Conservation (phyloP, 148 eudicot species). For the Chenopodium formosanum region DNA sequence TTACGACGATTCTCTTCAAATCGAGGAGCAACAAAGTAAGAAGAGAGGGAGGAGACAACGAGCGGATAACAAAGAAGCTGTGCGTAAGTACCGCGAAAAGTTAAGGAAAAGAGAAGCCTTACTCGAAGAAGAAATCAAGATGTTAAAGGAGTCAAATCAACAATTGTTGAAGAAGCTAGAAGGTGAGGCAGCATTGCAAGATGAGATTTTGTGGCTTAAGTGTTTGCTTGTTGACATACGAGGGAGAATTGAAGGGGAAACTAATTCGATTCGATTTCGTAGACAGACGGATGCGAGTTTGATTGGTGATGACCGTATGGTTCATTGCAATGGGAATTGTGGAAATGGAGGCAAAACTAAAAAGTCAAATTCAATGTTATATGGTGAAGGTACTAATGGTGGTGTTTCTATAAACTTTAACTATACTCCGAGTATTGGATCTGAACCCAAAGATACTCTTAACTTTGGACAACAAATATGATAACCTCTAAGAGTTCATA, state of each 20-base stretch:
- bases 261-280: constrained; percentile 65
- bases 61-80: constrained; percentile 81
- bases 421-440: neutral
- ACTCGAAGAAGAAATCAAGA: constrained; percentile 60
- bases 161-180: constrained; percentile 57
- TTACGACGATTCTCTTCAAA: constrained; percentile 52
- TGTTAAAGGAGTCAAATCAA: constrained; percentile 63
- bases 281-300: constrained; percentile 19
- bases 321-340: neutral
- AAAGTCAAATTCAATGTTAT: neutral
- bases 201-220: constrained; percentile 70
- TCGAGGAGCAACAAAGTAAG: constrained; percentile 27
- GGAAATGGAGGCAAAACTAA: neutral
- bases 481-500: no score
- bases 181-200: constrained; percentile 56
- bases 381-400: constrained; percentile 1
- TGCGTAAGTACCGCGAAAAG: constrained; percentile 75
- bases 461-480: neutral
- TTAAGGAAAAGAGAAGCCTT: constrained; percentile 63
- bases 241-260: constrained; percentile 79
- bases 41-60: constrained; percentile 43
- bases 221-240: constrained; percentile 74
- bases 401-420: neutral
- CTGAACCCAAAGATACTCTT: neutral
- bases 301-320: neutral